Evolutionary conservation across 768 basidiomycete species (phyloP).

Genomic region (Vishniacozyma victoriae): DNA sequence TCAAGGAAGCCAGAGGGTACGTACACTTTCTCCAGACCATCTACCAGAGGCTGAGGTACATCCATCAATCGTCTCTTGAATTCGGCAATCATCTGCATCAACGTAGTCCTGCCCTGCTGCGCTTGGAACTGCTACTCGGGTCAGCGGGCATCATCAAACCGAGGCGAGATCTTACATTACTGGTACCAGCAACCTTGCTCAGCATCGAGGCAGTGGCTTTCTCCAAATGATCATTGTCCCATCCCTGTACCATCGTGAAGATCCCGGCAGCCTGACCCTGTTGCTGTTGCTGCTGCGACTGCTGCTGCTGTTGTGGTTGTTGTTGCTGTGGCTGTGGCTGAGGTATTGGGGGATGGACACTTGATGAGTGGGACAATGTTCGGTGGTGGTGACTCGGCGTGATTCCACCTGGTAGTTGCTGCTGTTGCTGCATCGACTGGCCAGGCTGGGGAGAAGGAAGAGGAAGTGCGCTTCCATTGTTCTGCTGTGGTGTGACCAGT

Average conservation of each 20-base stretch:
- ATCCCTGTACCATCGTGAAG: no score
- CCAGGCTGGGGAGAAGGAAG: no score
- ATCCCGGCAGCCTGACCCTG: background rate
- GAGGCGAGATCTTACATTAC: no score
- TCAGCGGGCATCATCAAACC: no score
- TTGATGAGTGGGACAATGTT: constrained; percentile 20
- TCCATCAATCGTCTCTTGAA: background rate
- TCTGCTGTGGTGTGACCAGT: no score
- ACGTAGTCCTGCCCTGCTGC: constrained; percentile 4
- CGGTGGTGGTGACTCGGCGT: no score
- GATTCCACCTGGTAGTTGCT: no score
- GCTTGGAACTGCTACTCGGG: constrained; percentile 2
- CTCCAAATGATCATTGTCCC: no score
- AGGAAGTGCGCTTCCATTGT: no score
- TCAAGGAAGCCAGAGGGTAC: background rate
- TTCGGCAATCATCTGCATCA: background rate
- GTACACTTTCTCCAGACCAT: background rate
- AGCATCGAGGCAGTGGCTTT: no score
- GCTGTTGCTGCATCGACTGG: no score
- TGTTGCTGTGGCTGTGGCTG: constrained; percentile 21
- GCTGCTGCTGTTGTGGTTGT: constrained; percentile 1
- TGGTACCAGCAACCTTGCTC: no score
- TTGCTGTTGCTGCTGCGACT: constrained; percentile 1
- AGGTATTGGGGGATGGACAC: constrained; percentile 15
- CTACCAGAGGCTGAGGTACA: background rate